Evolutionary conservation across 441 rosid species (phyloP).

Genomic region (Daphne laureola): DNA sequence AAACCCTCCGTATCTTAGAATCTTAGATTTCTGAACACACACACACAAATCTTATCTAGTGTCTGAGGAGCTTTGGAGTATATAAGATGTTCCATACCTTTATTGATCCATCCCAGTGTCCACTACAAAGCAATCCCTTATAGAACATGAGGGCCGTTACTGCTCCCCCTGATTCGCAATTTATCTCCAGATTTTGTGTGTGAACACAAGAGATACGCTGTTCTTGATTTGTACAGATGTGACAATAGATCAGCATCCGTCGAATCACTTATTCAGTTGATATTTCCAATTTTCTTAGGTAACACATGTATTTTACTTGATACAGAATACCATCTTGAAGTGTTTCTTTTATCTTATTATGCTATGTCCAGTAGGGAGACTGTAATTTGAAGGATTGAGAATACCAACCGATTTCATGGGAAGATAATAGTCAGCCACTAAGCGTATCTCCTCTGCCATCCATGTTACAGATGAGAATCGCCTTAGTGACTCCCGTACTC

Average conservation of each 20-base stretch:
- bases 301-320: no score
- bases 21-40: neutral
- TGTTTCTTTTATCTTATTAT: no score
- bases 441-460: slow-evolving; percentile 96
- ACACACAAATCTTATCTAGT: no score
- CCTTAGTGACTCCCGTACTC: slow-evolving; percentile 77
- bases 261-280: no score
- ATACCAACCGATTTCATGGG: slow-evolving; percentile 68
- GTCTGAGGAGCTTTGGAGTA: neutral
- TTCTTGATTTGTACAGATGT: slow-evolving; percentile 11
- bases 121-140: slow-evolving; percentile 82
- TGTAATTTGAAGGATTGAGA: neutral
- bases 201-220: slow-evolving; percentile 96
- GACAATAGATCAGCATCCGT: no score
- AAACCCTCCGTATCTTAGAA: slow-evolving; percentile 1
- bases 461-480: slow-evolving; percentile 81
- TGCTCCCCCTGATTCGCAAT: slow-evolving; percentile 54
- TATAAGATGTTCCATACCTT: slow-evolving; percentile 33
- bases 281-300: no score
- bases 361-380: no score
- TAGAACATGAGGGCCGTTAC: slow-evolving; percentile 81
- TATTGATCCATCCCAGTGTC: slow-evolving; percentile 80
- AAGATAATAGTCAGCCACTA: slow-evolving; percentile 72
- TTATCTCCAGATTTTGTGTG: slow-evolving; percentile 77
- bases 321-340: no score